Evolutionary conservation across 768 basidiomycete genomes (phyloP).

Genomic region (Lepiota venenata): DNA sequence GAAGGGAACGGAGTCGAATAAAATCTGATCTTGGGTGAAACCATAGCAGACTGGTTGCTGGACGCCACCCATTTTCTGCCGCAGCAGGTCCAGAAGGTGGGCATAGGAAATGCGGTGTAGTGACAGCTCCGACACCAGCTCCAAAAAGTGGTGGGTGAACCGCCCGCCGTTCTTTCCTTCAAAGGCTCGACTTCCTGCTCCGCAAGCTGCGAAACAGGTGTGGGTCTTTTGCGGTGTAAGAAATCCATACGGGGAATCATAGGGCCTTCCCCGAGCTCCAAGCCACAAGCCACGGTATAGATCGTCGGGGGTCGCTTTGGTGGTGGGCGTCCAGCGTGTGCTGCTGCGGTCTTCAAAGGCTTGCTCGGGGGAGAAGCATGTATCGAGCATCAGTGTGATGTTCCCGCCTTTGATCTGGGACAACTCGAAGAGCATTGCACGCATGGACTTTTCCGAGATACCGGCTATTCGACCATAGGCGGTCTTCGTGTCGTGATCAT

Average conservation of each 20-base stretch:
- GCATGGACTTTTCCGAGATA: constrained; percentile 65
- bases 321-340: constrained; percentile 59
- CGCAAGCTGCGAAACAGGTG: constrained; percentile 55
- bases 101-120: constrained; percentile 52
- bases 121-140: constrained; percentile 38
- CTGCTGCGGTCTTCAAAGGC: constrained; percentile 42
- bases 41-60: constrained; percentile 55
- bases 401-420: constrained; percentile 60
- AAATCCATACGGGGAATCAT: constrained; percentile 38
- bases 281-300: constrained; percentile 56
- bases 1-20: constrained; percentile 60
- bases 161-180: constrained; percentile 63
- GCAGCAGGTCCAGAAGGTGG: constrained; percentile 43
- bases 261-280: constrained; percentile 34
- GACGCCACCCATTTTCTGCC: constrained; percentile 30
- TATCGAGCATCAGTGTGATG: constrained; percentile 64
- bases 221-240: constrained; percentile 43
- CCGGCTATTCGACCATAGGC: constrained; percentile 49
- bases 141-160: constrained; percentile 56
- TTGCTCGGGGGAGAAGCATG: constrained; percentile 51
- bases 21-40: constrained; percentile 38
- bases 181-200: constrained; percentile 48
- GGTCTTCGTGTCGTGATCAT: constrained; percentile 56
- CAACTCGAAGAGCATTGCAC: constrained; percentile 58
- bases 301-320: constrained; percentile 51